Percentiles rank a stretch among this genome's conserved stretches.
Conservation (phyloP, 2,329 filamentous ascomycete genomes). For the Lomentospora prolificans region DNA sequence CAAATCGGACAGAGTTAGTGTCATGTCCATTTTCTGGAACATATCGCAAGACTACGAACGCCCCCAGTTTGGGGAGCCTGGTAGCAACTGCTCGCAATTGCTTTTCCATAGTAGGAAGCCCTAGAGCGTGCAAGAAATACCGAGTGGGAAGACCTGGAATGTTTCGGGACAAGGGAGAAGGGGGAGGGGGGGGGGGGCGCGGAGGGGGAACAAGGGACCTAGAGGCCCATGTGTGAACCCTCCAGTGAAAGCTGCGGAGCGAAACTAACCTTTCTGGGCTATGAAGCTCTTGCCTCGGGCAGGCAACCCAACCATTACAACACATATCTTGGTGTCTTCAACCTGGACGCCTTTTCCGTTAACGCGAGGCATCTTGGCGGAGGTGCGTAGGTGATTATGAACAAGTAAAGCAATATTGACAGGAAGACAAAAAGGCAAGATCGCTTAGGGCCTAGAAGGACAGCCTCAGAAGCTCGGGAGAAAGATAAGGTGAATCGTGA, state of each 20-base stretch:
- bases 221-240: not conserved
- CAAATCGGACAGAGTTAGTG: not conserved
- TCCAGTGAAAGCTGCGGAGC: not conserved
- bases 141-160: conserved; percentile 1
- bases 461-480: not conserved
- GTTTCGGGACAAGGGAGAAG: not conserved
- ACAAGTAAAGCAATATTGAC: not conserved
- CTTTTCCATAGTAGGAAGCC: not conserved
- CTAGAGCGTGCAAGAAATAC: not conserved
- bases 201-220: not conserved
- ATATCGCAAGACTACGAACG: not conserved
- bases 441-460: not conserved
- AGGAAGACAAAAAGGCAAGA: conserved; percentile 6
- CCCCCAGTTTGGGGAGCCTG: no score
- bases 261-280: conserved; percentile 75
- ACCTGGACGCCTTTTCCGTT: conserved; percentile 64
- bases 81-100: no score
- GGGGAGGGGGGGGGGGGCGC: no score
- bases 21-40: no score
- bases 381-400: conserved; percentile 8
- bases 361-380: not conserved
- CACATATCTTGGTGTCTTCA: conserved; percentile 93
- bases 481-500: not conserved
- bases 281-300: conserved; percentile 96
- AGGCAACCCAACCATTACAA: conserved; percentile 96